Base-by-base conservation (phyloP, 768 basidiomycete genomes). In the Suillus cothurnatus region DNA sequence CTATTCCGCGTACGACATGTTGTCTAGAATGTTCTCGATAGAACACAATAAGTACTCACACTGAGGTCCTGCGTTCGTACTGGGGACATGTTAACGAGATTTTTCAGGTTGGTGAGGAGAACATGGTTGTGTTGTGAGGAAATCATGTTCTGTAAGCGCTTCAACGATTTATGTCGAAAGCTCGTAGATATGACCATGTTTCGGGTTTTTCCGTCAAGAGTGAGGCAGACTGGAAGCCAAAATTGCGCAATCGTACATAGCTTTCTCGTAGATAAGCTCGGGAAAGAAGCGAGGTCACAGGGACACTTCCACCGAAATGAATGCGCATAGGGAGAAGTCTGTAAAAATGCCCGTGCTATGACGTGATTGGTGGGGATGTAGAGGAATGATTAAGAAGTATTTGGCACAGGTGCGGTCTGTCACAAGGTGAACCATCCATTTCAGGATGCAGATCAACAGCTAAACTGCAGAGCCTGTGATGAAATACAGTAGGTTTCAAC, bases 281-380 rank as follows among this genome's bases (percentile, higher is more conserved):
- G 61, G 31, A n/a, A n/a, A 62, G 50, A 64, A 68, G 67, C 53
- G 23, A 17, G 58, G 67, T 68, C 63, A 70, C 64, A 69, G 32
- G 62, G 66, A 12, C 31, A 53, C 67, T 71, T 31, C 61, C 64
- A 67, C 65, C 67, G 69, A 65, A 55, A 67, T 66, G 60, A 67
- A 65, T n/a, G 47, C 59, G 64, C 41, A 64, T 47, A 50, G 23
- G 67, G 31, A 23, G 41, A 39, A 32, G 64, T 17, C 64, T 65
- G 64, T 50, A 41, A 52, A 64, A 61, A 57, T 45, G 32, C 61
- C 67, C 55, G 66, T 66, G 66, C 41, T n/a, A 49, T 64, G 73
- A 73, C n/a, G 72, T 62, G 60, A 75, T 76, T 75, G 70, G 73
- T 62, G 60, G 64, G 58, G 47, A 55, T 61, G 47, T 26, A 59